Conservation (phyloP, 1,139 yeast species). For the Candida tunisiensis region DNA sequence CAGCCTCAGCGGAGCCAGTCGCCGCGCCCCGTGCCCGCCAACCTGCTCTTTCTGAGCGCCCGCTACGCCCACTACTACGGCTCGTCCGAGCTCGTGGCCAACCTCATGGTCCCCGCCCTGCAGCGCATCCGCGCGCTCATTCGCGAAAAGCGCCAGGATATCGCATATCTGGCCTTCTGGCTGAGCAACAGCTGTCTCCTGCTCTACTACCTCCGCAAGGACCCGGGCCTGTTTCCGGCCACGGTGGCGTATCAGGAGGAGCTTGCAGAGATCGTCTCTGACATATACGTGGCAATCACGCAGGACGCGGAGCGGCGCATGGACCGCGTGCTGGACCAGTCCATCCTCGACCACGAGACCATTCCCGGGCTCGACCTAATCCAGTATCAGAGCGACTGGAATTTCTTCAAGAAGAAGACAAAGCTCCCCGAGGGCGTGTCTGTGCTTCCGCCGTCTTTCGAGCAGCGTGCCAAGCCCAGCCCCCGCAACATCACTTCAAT, state of each 20-base stretch:
- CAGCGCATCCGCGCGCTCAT: constrained; percentile 18
- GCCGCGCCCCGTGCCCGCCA: constrained; percentile 26
- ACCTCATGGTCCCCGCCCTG: constrained; percentile 18
- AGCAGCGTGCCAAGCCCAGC: constrained; percentile 58
- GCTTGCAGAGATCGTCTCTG: constrained; percentile 18
- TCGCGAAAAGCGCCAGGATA: constrained; percentile 18
- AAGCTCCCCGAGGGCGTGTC: constrained; percentile 39
- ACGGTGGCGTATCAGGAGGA: constrained; percentile 16
- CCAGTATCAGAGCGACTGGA: constrained; percentile 26
- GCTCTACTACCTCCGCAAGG: constrained; percentile 23
- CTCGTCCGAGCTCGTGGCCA: constrained; percentile 17
- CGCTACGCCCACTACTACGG: constrained; percentile 25
- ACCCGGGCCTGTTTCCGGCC: constrained; percentile 15
- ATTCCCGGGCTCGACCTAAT: constrained; percentile 26
- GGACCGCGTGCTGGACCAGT: constrained; percentile 19
- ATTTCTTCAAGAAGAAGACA: constrained; percentile 18
- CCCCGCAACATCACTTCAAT: constrained; percentile 78
- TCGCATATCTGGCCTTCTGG: constrained; percentile 26
- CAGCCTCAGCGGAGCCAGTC: constrained; percentile 20
- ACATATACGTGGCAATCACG: constrained; percentile 18
- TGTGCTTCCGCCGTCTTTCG: constrained; percentile 56
- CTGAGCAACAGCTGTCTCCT: constrained; percentile 23
- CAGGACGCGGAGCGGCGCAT: constrained; percentile 22
- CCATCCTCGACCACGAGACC: constrained; percentile 25
- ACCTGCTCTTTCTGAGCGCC: constrained; percentile 22